phyloP scores from a whole-genome alignment of 2,329 filamentous ascomycete genomes.

The Cladosporium sphaerospermum region DNA sequence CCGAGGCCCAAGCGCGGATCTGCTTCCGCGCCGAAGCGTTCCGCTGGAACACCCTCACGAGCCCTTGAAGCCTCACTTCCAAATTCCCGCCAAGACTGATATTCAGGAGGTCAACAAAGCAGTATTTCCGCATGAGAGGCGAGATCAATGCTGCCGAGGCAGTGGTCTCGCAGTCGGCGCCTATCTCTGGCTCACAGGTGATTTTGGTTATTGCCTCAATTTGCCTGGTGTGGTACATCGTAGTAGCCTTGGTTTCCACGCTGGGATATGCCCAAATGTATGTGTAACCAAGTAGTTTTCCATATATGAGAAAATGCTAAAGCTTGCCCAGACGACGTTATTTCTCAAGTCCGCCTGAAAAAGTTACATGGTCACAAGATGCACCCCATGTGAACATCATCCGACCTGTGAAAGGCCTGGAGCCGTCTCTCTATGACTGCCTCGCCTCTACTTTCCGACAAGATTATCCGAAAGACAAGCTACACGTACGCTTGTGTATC shows the following conservation, averaged over 20 bases:
- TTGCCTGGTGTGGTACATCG: conserved; percentile 33
- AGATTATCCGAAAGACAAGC: conserved; percentile 67
- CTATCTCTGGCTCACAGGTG: conserved; percentile 19
- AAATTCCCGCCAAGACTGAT: conserved; percentile 7
- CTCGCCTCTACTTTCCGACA: conserved; percentile 80
- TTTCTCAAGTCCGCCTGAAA: conserved; percentile 41
- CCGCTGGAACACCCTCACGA: too few relatives aligned
- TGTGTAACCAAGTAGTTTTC: conserved; percentile 21
- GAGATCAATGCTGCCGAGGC: conserved; percentile 19
- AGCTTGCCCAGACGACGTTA: conserved; percentile 45
- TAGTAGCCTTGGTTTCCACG: conserved; percentile 50
- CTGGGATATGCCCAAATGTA: conserved; percentile 58
- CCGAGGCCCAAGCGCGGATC: not conserved
- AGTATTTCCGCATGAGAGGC: conserved; percentile 23
- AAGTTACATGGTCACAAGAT: conserved; percentile 31
- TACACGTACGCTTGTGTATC: conserved; percentile 79
- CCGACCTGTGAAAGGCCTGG: conserved; percentile 86
- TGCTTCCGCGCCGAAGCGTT: not conserved
- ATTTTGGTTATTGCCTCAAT: conserved; percentile 20
- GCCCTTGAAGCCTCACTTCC: not conserved
- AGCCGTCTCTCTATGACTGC: conserved; percentile 86
- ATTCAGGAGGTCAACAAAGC: conserved; percentile 3
- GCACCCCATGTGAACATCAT: conserved; percentile 84
- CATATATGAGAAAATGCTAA: conserved; percentile 3
- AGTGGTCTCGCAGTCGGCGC: conserved; percentile 7